phyloP scores from a whole-genome alignment of 2,329 filamentous ascomycete genomes.

The Venturia effusa region DNA sequence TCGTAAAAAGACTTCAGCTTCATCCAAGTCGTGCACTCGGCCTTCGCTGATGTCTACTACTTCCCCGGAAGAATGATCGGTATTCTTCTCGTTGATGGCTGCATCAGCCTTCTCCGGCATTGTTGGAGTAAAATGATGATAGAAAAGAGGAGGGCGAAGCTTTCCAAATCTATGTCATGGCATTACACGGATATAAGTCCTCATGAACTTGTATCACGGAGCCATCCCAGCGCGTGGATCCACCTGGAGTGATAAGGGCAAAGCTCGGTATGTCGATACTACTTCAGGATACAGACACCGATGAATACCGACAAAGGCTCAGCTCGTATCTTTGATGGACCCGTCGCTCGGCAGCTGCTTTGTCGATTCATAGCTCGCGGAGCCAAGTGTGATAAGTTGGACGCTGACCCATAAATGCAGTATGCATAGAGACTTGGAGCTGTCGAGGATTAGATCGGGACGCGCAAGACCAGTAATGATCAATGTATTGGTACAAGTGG shows the following conservation, averaged over 20 bases:
- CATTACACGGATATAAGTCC: not conserved
- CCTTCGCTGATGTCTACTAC: not conserved
- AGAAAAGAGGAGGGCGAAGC: not conserved
- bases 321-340: not conserved
- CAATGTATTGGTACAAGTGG: not conserved
- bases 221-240: not conserved
- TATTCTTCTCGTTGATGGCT: not conserved
- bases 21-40: not conserved
- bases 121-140: not conserved
- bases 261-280: not conserved
- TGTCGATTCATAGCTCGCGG: not conserved
- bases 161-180: not conserved
- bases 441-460: not conserved
- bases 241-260: not conserved
- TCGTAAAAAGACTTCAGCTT: not conserved
- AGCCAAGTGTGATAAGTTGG: not conserved
- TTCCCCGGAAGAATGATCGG: not conserved
- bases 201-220: not conserved
- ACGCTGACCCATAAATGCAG: not conserved
- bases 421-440: not conserved
- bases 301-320: not conserved
- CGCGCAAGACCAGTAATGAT: not conserved
- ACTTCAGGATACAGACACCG: not conserved
- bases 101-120: not conserved
- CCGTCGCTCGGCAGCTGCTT: not conserved